phyloP scores from a whole-genome alignment of 768 basidiomycete genomes.

The Podaxis sp. region DNA sequence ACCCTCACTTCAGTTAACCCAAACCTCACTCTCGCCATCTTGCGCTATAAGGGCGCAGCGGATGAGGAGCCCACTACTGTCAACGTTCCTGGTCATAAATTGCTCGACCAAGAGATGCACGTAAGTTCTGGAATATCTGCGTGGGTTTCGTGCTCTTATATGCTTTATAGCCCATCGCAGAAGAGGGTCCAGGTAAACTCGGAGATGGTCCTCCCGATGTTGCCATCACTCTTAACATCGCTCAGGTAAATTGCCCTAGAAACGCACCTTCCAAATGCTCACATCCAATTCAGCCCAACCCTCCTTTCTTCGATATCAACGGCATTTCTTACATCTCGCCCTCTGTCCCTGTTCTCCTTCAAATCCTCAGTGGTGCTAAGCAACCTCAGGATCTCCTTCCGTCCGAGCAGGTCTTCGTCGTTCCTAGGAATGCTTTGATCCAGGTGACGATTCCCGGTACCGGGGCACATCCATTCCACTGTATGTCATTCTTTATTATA shows the following conservation, averaged over 20 bases:
- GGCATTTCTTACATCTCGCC: slow-evolving; percentile 7
- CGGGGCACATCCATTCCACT: slow-evolving; percentile 7
- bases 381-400: slow-evolving; percentile 5
- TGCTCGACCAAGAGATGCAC: slow-evolving; percentile 11
- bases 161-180: slow-evolving; percentile 18
- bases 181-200: slow-evolving; percentile 1
- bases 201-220: slow-evolving; percentile 12
- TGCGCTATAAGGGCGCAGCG: slow-evolving; percentile 40
- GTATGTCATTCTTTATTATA: background rate
- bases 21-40: slow-evolving; percentile 35
- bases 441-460: slow-evolving; percentile 13
- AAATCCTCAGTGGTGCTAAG: slow-evolving; percentile 10
- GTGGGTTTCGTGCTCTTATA: slow-evolving; percentile 3
- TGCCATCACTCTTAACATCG: background rate
- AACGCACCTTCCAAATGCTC: background rate
- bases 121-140: background rate
- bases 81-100: slow-evolving; percentile 17
- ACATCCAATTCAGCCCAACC: slow-evolving; percentile 11
- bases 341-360: slow-evolving; percentile 9
- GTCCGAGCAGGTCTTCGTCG: slow-evolving; percentile 7
- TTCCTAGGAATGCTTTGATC: slow-evolving; percentile 5
- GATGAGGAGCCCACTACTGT: slow-evolving; percentile 28
- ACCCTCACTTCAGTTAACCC: slow-evolving; percentile 24
- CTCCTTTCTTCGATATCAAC: slow-evolving; percentile 12
- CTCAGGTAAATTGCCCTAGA: background rate